These are phyloP conservation scores for Solanum verrucosum DNA, from an alignment of 257 asterid genomes.

Conservation along the genomic window DNA sequence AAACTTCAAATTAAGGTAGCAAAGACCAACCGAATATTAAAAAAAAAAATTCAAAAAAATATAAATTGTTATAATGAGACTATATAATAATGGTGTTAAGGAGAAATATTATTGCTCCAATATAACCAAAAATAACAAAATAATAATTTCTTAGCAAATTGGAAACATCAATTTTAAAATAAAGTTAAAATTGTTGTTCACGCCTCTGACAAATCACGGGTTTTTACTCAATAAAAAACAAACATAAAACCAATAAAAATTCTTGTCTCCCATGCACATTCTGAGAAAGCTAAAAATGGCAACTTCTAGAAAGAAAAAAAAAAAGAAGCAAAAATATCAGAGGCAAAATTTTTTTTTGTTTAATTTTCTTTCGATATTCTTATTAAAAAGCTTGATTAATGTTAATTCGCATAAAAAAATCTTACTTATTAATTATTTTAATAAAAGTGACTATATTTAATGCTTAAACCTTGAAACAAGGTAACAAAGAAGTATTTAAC, in stretches of 20 bases:
- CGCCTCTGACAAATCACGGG: constrained; percentile 4
- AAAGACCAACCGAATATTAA: too few relatives aligned
- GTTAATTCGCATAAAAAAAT: neutral
- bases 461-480: neutral
- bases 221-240: neutral
- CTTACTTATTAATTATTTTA: neutral
- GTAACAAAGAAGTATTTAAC: neutral
- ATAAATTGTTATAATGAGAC: neutral
- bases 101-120: neutral
- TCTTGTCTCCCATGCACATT: neutral
- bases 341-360: neutral
- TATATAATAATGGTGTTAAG: neutral
- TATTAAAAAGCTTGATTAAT: neutral
- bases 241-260: neutral
- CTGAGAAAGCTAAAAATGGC: neutral
- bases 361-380: neutral
- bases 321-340: neutral
- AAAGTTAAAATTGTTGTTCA: neutral
- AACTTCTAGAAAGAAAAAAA: neutral
- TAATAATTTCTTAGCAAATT: neutral
- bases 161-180: neutral
- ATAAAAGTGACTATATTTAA: neutral
- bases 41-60: neutral
- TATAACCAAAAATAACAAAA: neutral
- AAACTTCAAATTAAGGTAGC: too few relatives aligned